phyloP scores from a whole-genome alignment of 208 protist species.

The Leishmania guyanensis region DNA sequence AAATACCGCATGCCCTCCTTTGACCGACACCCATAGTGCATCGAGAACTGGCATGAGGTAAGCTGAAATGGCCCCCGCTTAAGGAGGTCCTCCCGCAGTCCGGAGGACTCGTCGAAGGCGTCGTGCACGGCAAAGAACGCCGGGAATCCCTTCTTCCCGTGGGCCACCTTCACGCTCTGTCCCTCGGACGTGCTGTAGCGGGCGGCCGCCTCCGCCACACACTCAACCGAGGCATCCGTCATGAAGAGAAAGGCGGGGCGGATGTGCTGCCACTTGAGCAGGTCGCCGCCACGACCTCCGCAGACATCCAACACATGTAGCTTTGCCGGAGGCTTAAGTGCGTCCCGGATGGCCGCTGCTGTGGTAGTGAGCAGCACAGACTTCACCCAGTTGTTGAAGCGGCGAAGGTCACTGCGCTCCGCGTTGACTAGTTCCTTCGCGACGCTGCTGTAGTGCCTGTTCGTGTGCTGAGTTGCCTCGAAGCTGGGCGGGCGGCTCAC shows the following conservation, averaged over 20 bases:
- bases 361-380: conserved; percentile 27
- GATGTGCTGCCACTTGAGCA: conserved; percentile 75
- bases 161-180: conserved; percentile 56
- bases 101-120: conserved; percentile 50
- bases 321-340: conserved; percentile 20
- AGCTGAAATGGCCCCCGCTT: conserved; percentile 41
- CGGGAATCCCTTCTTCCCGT: conserved; percentile 40
- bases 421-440: conserved; percentile 40
- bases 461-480: conserved; percentile 42
- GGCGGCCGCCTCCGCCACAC: conserved; percentile 70
- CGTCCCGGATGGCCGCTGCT: conserved; percentile 8
- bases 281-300: conserved; percentile 75
- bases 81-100: conserved; percentile 28
- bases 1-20: conserved; percentile 47
- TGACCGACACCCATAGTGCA: conserved; percentile 76
- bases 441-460: conserved; percentile 63
- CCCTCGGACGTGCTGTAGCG: conserved; percentile 70
- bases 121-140: conserved; percentile 72
- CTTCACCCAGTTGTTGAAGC: conserved; percentile 86
- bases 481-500: conserved; percentile 2
- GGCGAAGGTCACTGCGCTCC: conserved; percentile 53
- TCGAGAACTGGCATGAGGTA: conserved; percentile 83
- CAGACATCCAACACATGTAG: conserved; percentile 66
- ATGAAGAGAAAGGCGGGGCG: conserved; percentile 61
- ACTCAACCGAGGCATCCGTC: conserved; percentile 68